Evolutionary conservation across 2,329 filamentous ascomycete genomes (phyloP), one percentile per base, ranked within the genome.

Genomic region (Penicillium sp.): DNA sequence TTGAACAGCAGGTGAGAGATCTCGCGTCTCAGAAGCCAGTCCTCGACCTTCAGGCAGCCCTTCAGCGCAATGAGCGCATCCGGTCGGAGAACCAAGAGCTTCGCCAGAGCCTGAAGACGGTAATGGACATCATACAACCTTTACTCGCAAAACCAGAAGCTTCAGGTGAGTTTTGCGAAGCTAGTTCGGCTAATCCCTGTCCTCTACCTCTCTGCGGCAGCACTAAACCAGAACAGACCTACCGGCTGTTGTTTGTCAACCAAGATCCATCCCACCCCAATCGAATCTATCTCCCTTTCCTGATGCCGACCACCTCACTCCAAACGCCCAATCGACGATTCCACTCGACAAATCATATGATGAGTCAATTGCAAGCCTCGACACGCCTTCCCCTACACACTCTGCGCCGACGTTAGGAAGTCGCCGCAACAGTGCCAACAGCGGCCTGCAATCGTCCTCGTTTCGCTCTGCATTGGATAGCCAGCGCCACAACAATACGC

Each of bases 81-180:
- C 85, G 91, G 75, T 84, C 85, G 28, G 91, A 96, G 75, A 93
- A 94, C 76, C 83, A 85, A 56, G 89, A 92, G 60, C 87, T 95
- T 60, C 87, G 86, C 67, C 81, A 83, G 68, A 83, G 86, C 28
- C 75, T 96, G 62, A 81, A 84, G 52, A 80, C 82, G 28, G 83
- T 91, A 34, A 74, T 92, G 69, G 78, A 82, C 61, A 81, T 79
- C 18, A 67, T 80, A 45, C 77, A 79, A 55, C 76, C 77, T 29
- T 62, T 80, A 40, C 46, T 78, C 7, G 68, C 63, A 45, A 72
- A 64, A 21, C 69, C 74, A 21, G 76, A 78, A 10, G 64, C 79
- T 52, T 73, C 77, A 62, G 77, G 79, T 80, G 66, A 52, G 71
- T 13, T 19, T 24, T 10, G n/a, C n/a, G n/a, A n/a, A n/a, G n/a